A percentile compares a stretch with the other conserved stretches of the same genome.
These are phyloP conservation scores for Sporopachydermia cereana DNA, from an alignment of 1,139 yeast genomes.

Conservation along the genomic window DNA sequence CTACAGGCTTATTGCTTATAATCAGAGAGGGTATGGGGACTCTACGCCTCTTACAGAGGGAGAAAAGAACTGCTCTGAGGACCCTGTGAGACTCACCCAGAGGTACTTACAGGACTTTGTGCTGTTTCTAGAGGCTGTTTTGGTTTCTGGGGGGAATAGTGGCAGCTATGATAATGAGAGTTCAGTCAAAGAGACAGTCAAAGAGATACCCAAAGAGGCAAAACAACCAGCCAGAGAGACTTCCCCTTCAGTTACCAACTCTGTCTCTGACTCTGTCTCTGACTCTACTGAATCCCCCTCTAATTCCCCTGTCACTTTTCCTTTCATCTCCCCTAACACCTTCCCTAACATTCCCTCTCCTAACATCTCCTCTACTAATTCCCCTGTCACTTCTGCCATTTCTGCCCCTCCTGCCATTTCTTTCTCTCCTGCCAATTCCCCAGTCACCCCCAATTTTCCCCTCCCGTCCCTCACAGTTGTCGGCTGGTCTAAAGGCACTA, in stretches of 20 bases:
- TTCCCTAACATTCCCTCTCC: slow-evolving; percentile 8
- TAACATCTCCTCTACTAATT: slow-evolving; percentile 9
- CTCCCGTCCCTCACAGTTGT: slow-evolving; percentile 3
- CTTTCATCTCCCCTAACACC: too few relatives aligned
- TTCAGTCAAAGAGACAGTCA: too few relatives aligned
- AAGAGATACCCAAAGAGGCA: too few relatives aligned
- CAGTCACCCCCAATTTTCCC: too few relatives aligned
- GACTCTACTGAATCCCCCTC: too few relatives aligned
- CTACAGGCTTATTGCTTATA: slow-evolving; percentile 6
- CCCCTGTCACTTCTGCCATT: too few relatives aligned
- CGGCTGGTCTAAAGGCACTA: slow-evolving; percentile 9
- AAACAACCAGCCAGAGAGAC: too few relatives aligned
- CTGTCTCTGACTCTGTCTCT: too few relatives aligned
- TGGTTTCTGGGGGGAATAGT: neutral
- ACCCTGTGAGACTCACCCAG: slow-evolving; percentile 3
- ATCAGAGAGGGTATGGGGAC: slow-evolving; percentile 8
- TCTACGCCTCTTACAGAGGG: slow-evolving; percentile 7
- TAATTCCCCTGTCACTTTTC: too few relatives aligned
- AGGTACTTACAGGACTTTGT: slow-evolving; percentile 13
- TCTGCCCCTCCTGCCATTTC: too few relatives aligned
- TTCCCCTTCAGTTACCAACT: too few relatives aligned
- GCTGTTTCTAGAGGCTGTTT: slow-evolving; percentile 13
- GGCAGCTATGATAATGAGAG: neutral
- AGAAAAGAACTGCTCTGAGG: neutral
- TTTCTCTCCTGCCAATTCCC: too few relatives aligned